Percentiles rank a stretch among this genome's conserved stretches.
phyloP scores from a whole-genome alignment of 768 basidiomycete species.

The Auricularia heimuer region DNA sequence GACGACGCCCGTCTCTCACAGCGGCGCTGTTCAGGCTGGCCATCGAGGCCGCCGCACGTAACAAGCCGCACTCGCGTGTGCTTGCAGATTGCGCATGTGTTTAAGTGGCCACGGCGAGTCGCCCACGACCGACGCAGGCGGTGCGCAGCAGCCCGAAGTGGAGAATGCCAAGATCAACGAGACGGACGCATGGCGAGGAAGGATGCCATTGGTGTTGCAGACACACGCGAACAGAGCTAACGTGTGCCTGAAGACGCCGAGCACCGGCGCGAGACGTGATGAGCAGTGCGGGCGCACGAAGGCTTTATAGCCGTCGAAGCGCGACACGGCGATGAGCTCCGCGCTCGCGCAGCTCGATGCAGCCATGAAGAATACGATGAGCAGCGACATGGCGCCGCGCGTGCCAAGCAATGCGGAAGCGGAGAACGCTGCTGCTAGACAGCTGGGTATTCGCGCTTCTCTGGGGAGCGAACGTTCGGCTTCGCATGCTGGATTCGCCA shows the following conservation, averaged over 20 bases:
- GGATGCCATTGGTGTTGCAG: slow-evolving; percentile 18
- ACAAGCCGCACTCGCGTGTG: too few relatives aligned
- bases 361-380: slow-evolving; percentile 42
- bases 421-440: slow-evolving; percentile 38
- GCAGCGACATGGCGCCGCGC: slow-evolving; percentile 32
- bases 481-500: too few relatives aligned
- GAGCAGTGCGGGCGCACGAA: slow-evolving; percentile 17
- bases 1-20: too few relatives aligned
- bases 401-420: slow-evolving; percentile 38
- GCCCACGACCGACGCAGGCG: too few relatives aligned
- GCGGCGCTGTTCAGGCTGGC: too few relatives aligned
- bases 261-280: slow-evolving; percentile 18
- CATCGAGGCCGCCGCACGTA: too few relatives aligned
- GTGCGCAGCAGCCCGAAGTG: too few relatives aligned
- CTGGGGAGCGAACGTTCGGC: neutral
- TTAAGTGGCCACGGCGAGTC: too few relatives aligned
- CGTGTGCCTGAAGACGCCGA: slow-evolving; percentile 15
- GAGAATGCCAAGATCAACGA: too few relatives aligned
- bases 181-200: too few relatives aligned
- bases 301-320: slow-evolving; percentile 25
- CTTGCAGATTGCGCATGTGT: too few relatives aligned
- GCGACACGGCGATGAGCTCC: slow-evolving; percentile 30
- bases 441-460: slow-evolving; percentile 14
- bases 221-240: slow-evolving; percentile 19
- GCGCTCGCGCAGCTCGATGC: slow-evolving; percentile 38